These are phyloP conservation scores for Sanghuangporus weigelae DNA, from an alignment of 1,284 basidiomycete genomes.

Conservation along the genomic window DNA sequence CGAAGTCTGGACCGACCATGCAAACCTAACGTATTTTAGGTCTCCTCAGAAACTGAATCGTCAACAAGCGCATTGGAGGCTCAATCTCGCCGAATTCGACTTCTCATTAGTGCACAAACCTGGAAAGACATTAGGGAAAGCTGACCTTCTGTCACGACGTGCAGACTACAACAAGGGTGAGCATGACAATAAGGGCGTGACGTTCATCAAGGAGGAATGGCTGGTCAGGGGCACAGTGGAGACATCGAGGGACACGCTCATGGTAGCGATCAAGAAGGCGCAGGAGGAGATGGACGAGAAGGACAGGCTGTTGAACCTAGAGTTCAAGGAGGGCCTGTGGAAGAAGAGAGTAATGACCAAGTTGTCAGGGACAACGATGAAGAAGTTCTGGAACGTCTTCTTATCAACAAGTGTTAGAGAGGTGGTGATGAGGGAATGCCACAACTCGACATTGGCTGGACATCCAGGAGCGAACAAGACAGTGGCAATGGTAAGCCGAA, in stretches of 20 bases:
- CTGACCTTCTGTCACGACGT: neutral
- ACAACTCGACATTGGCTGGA: neutral
- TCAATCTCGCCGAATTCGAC: neutral
- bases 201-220: neutral
- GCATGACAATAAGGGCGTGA: neutral
- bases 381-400: no score
- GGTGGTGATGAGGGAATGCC: neutral
- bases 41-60: neutral
- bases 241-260: neutral
- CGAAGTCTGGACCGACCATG: neutral
- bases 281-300: neutral
- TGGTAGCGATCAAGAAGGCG: neutral
- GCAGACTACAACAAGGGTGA: neutral
- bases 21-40: neutral
- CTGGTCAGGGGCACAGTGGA: neutral
- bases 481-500: neutral
- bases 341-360: no score
- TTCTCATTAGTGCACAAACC: neutral
- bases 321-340: neutral
- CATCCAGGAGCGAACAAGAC: neutral
- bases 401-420: no score
- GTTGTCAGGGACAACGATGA: no score
- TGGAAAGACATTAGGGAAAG: neutral
- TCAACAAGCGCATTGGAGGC: slow-evolving; percentile 36
- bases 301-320: neutral